These are phyloP conservation scores for Cladosporium halotolerans DNA, from an alignment of 2,329 filamentous ascomycete species.

Conservation along the genomic window DNA sequence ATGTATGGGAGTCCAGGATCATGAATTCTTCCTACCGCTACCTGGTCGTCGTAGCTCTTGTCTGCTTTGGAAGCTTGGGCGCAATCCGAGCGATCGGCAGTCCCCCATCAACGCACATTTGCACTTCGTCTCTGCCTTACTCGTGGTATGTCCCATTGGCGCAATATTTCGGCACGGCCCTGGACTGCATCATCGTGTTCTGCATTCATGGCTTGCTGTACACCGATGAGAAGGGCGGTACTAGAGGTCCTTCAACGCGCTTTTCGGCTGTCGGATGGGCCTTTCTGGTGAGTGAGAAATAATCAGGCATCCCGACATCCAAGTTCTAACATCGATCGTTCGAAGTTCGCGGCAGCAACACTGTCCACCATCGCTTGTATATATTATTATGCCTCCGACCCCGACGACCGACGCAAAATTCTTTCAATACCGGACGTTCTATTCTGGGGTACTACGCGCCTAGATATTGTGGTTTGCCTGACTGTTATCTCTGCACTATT, in stretches of 20 bases:
- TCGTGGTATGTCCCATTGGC: constrained; percentile 31
- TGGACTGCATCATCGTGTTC: constrained; percentile 40
- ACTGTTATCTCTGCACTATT: constrained; percentile 24
- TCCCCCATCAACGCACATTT: constrained; percentile 45
- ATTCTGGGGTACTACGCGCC: constrained; percentile 30
- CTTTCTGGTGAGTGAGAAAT: constrained; percentile 19
- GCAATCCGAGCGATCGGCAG: constrained; percentile 31
- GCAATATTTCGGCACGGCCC: constrained; percentile 32
- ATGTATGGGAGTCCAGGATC: constrained; percentile 27
- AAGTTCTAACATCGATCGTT: constrained; percentile 22
- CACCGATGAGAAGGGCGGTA: constrained; percentile 14
- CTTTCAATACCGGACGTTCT: constrained; percentile 32
- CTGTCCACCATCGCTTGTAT: constrained; percentile 21
- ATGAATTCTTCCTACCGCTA: constrained; percentile 33
- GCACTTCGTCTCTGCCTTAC: constrained; percentile 35
- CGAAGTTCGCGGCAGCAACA: constrained; percentile 12
- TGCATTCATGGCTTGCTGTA: constrained; percentile 22
- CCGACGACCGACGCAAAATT: constrained; percentile 33
- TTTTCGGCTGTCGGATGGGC: constrained; percentile 24
- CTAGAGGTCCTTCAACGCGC: constrained; percentile 13
- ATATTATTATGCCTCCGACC: constrained; percentile 32
- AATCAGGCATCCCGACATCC: background rate
- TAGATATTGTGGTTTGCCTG: constrained; percentile 24
- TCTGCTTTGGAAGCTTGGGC: constrained; percentile 35
- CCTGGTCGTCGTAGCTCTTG: constrained; percentile 32